phyloP scores from a whole-genome alignment of 2,329 filamentous ascomycete species.

The Emergomyces orientalis region DNA sequence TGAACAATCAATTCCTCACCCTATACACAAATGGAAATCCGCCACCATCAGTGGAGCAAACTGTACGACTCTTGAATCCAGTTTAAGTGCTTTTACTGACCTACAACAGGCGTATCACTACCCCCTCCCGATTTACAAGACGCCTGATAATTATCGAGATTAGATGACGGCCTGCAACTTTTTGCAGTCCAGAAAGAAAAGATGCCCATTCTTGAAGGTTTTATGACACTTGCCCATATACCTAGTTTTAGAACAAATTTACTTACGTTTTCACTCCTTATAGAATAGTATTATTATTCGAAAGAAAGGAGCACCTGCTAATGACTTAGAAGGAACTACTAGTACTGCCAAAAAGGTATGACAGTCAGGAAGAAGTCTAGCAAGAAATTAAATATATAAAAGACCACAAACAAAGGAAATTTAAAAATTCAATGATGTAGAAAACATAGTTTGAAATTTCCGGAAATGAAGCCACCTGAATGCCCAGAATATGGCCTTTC shows the following conservation, averaged over 20 bases:
- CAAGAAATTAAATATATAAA: neutral
- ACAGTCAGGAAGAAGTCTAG: neutral
- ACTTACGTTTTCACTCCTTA: neutral
- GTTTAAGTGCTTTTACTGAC: neutral
- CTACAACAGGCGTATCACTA: neutral
- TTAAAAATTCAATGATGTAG: neutral
- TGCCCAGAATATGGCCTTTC: slow-evolving; percentile 1
- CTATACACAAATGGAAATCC: too few species aligned
- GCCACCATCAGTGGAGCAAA: too few species aligned
- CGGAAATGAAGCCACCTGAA: neutral
- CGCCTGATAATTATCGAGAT: neutral
- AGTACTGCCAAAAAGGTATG: neutral
- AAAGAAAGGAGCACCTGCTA: neutral
- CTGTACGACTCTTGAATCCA: too few species aligned
- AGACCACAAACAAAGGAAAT: neutral
- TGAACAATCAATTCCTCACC: slow-evolving; percentile 2
- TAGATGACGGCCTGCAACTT: neutral
- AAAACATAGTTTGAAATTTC: neutral
- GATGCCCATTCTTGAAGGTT: neutral
- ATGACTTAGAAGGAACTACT: neutral
- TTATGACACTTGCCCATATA: neutral
- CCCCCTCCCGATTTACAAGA: neutral
- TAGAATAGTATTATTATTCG: neutral
- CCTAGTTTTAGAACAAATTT: neutral
- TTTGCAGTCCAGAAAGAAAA: slow-evolving; percentile 1